Evolutionary conservation across 2,329 filamentous ascomycete genomes (phyloP), one percentile per base, ranked within the genome.

Genomic region (Fusarium secorum): DNA sequence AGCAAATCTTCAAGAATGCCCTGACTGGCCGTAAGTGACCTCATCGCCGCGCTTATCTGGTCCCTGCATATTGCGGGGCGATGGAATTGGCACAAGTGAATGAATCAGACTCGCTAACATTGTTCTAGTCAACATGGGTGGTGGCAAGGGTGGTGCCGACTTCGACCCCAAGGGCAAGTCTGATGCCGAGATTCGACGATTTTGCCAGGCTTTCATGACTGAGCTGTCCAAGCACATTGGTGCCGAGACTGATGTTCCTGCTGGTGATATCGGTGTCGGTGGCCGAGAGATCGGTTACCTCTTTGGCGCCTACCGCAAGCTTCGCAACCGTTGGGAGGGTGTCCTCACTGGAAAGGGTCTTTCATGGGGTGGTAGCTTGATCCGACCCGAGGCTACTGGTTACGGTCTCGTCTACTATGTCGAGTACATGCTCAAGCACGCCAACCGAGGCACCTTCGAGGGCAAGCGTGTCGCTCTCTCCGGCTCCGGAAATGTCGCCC

Each of bases 1-100:
- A 99, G 90, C 96, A 98, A 86, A 97, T 95, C 85, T 98, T 98
- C 89, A 98, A 98, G 90, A 98, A 98, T 93, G 96, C 96, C 75
- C 86, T 98, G 76, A 98, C 96, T 69, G 96, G 96, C 79, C 85
- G 92, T 95, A 86, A 87, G 93, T 89, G 26, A 30, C 26, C 26
- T 39, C 24, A 24, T 57, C 35, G 30, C 15, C 35, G 14, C 45
- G 45, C 44, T 46, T 45, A n/a, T 52, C 41, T 52, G 35, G 60
- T 69, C 32, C 64, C 68, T 72, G 64, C 68, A 72, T 69, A 57
- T 41, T 58, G 64, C n/a, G 64, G 68, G 64, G 51, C 45, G 39
- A 52, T 28, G 36, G 55, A 53, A 54, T 38, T 44, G 44, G 45
- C 22, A 35, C 33, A 60, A 48, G 36, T n/a, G 33, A 32, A 33